Conservation (phyloP, 2,329 filamentous ascomycete species). For the Colletotrichum shisoi region DNA sequence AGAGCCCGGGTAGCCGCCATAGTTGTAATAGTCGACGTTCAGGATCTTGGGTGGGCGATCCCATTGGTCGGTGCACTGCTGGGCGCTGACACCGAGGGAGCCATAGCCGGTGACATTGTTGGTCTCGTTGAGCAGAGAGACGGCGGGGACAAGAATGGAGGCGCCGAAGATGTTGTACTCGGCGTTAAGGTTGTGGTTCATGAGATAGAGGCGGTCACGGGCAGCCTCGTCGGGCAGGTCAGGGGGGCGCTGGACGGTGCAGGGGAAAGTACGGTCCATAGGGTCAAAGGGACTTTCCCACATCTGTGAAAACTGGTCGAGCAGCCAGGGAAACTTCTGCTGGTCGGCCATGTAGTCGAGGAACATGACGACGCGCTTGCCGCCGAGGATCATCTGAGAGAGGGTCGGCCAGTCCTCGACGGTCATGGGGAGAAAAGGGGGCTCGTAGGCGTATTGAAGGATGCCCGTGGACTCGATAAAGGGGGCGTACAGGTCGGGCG, state of each 20-base stretch:
- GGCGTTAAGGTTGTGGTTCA: conserved; percentile 91
- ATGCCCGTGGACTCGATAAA: conserved; percentile 78
- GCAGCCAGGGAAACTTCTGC: conserved; percentile 77
- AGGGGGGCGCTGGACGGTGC: conserved; percentile 78
- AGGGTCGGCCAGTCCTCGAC: conserved; percentile 85
- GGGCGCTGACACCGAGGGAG: conserved; percentile 69
- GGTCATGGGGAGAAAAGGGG: conserved; percentile 73
- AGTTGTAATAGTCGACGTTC: conserved; percentile 86
- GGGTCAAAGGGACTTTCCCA: conserved; percentile 93
- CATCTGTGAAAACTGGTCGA: conserved; percentile 87
- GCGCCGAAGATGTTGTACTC: conserved; percentile 72
- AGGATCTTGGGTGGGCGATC: conserved; percentile 76
- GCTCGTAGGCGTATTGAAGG: conserved; percentile 74
- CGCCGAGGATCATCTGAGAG: conserved; percentile 73
- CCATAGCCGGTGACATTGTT: conserved; percentile 72
- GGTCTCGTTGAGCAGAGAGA: conserved; percentile 72
- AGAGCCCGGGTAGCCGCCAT: conserved; percentile 69
- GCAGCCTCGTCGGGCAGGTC: conserved; percentile 63
- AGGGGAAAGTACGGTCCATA: conserved; percentile 71
- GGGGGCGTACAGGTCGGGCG: conserved; percentile 67
- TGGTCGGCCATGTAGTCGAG: conserved; percentile 88
- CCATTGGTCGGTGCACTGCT: conserved; percentile 71
- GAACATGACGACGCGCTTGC: conserved; percentile 79
- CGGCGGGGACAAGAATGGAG: conserved; percentile 74
- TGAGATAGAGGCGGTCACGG: conserved; percentile 74